A percentile compares a stretch with the other conserved stretches of the same genome.
Evolutionary conservation across 768 basidiomycete species (phyloP).

Genomic region (Paxillus rubicundulus): DNA sequence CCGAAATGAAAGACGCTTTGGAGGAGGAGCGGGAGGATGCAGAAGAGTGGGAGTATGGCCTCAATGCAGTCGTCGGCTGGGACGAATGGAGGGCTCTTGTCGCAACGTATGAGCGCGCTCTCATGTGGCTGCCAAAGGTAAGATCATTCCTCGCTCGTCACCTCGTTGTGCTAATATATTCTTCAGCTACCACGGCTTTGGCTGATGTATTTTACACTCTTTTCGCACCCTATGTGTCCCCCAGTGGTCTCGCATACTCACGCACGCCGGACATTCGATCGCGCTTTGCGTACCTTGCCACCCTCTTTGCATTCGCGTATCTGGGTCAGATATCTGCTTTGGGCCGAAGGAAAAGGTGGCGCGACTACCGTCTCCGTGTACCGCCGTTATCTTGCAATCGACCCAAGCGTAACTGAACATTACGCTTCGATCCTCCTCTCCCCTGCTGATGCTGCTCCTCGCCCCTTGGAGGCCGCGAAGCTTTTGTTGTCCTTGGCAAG

Average conservation of each 20-base stretch:
- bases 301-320: conserved; percentile 89
- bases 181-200: conserved; percentile 86
- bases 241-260: conserved; percentile 82
- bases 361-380: conserved; percentile 78
- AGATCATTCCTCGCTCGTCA: conserved; percentile 18
- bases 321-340: conserved; percentile 90
- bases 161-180: conserved; percentile 4
- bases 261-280: conserved; percentile 91
- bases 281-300: conserved; percentile 88
- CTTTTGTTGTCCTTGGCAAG: conserved; percentile 80
- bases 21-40: conserved; percentile 80
- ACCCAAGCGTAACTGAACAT: conserved; percentile 77
- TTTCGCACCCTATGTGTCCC: conserved; percentile 88
- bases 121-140: conserved; percentile 94
- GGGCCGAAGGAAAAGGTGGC: conserved; percentile 85
- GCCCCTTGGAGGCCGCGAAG: conserved; percentile 93
- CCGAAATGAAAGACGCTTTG: conserved; percentile 85
- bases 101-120: conserved; percentile 85
- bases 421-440: conserved; percentile 68
- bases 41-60: conserved; percentile 81
- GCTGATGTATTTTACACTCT: conserved; percentile 89
- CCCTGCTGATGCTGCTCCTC: conserved; percentile 55
- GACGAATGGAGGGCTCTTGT: conserved; percentile 92
- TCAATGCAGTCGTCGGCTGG: conserved; percentile 91
- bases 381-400: conserved; percentile 82